Percentiles rank a stretch among this genome's conserved stretches.
Evolutionary conservation across 768 basidiomycete species (phyloP).

Genomic region (Hypholoma sublateritium): DNA sequence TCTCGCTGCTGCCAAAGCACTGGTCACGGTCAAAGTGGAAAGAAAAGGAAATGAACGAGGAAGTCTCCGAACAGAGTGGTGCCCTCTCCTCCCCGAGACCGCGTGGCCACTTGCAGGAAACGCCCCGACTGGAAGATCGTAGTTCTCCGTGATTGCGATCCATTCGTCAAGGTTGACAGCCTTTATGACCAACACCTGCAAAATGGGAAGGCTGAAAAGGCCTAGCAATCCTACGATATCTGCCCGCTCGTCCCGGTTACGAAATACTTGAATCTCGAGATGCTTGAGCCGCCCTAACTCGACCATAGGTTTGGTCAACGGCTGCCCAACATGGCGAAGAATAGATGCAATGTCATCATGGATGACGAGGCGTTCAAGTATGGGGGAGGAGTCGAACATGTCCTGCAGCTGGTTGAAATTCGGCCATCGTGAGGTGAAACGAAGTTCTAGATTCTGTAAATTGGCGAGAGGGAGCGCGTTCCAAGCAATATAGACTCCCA

Average conservation of each 20-base stretch:
- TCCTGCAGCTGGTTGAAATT: constrained; percentile 13
- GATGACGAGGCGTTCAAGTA: constrained; percentile 22
- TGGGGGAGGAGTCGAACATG: constrained; percentile 24
- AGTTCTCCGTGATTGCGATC: constrained; percentile 8
- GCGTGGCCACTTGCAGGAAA: background rate
- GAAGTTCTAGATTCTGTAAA: constrained; percentile 21
- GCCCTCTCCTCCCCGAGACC: background rate
- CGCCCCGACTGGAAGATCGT: constrained; percentile 11
- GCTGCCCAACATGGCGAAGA: constrained; percentile 22
- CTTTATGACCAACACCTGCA: constrained; percentile 16
- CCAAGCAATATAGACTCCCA: constrained; percentile 26
- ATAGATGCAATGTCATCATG: constrained; percentile 24
- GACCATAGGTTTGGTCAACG: constrained; percentile 12
- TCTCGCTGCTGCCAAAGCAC: background rate
- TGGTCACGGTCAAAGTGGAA: constrained; percentile 2
- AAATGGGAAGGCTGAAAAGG: constrained; percentile 15
- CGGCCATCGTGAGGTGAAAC: constrained; percentile 26
- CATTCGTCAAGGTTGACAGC: constrained; percentile 15
- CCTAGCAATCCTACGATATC: constrained; percentile 19
- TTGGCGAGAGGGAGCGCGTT: constrained; percentile 20
- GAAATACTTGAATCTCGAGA: constrained; percentile 21
- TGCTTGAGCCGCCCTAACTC: constrained; percentile 15
- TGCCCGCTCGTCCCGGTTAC: constrained; percentile 14
- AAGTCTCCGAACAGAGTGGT: background rate
- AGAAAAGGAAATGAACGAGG: constrained; percentile 15